A percentile compares a stretch with the other conserved stretches of the same genome.
phyloP scores from a whole-genome alignment of 2,329 filamentous ascomycete species.

The Colletotrichum liaoningense region DNA sequence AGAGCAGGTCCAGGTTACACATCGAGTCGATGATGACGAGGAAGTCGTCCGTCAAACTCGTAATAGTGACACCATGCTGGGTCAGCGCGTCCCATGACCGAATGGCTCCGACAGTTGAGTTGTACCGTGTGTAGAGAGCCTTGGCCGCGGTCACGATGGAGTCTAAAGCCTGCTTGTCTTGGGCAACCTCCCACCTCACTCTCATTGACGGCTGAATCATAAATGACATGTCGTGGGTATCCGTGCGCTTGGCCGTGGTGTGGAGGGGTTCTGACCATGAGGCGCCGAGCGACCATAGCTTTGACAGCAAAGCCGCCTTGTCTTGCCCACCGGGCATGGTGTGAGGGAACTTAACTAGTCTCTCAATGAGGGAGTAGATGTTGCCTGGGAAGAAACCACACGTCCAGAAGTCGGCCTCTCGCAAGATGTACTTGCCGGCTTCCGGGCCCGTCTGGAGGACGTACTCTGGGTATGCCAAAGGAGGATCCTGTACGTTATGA shows the following conservation, averaged over 20 bases:
- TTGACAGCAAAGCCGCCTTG: constrained; percentile 35
- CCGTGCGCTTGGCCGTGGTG: constrained; percentile 50
- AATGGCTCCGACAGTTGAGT: constrained; percentile 56
- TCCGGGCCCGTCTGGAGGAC: constrained; percentile 36
- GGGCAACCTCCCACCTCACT: constrained; percentile 59
- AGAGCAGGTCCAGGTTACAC: constrained; percentile 52
- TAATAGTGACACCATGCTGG: constrained; percentile 44
- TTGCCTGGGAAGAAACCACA: constrained; percentile 53
- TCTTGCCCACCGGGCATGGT: constrained; percentile 26
- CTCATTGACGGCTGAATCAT: constrained; percentile 63
- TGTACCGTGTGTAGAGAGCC: constrained; percentile 55
- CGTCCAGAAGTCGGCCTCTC: constrained; percentile 45
- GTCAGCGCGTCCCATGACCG: constrained; percentile 58
- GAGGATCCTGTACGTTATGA: constrained; percentile 29
- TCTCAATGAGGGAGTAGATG: constrained; percentile 48
- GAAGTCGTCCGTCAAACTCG: constrained; percentile 47
- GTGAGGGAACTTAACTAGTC: constrained; percentile 45
- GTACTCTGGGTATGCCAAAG: constrained; percentile 37
- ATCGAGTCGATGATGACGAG: constrained; percentile 57
- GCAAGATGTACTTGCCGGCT: constrained; percentile 33
- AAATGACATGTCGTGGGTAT: constrained; percentile 67
- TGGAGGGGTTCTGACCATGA: constrained; percentile 51
- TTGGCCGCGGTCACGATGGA: constrained; percentile 56
- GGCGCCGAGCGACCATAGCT: constrained; percentile 41
- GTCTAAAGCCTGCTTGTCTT: constrained; percentile 50